Conservation (phyloP, 345 rosid genomes). For the Syzygium oleosum region DNA sequence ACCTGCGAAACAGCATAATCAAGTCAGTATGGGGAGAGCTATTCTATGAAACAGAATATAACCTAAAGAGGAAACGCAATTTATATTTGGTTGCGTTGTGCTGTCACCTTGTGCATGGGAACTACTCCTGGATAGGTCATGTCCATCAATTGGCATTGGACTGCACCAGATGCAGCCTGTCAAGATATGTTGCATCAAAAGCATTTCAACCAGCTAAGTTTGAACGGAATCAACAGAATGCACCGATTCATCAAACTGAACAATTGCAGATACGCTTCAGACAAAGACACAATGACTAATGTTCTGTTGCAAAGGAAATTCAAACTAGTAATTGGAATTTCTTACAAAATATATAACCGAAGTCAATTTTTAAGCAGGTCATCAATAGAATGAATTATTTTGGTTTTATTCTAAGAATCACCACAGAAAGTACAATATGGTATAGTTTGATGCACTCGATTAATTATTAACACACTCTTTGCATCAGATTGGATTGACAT, state of each 20-base stretch:
- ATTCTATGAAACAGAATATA: neutral
- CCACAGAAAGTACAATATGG: neutral
- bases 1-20: slow-evolving; percentile 36
- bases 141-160: slow-evolving; percentile 96
- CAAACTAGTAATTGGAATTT: neutral
- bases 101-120: slow-evolving; percentile 89
- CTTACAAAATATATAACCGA: neutral
- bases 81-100: neutral
- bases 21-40: neutral
- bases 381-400: neutral
- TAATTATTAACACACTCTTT: neutral
- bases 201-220: neutral
- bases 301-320: neutral
- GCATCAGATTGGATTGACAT: neutral
- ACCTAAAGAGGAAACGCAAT: neutral
- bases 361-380: neutral
- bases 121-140: slow-evolving; percentile 94
- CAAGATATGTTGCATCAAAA: neutral
- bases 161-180: slow-evolving; percentile 98
- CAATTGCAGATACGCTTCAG: neutral
- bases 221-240: neutral
- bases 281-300: neutral
- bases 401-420: neutral
- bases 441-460: neutral
- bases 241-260: neutral